Evolutionary conservation across 2,329 filamentous ascomycete species (phyloP).

Genomic region (Alternaria sp.): DNA sequence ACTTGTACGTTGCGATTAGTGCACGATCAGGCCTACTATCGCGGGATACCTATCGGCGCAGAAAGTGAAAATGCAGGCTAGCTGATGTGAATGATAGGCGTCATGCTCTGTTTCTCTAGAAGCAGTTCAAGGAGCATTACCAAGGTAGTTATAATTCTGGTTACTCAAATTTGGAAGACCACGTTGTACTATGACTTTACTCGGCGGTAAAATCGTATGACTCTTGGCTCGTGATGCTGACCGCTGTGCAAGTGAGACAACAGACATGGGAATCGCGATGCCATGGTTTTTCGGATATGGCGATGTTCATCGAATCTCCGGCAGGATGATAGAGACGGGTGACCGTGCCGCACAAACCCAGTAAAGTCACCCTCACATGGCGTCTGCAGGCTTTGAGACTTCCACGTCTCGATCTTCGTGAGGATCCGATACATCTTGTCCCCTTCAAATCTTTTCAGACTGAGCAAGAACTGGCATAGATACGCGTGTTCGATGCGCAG

Average conservation of each 20-base stretch:
- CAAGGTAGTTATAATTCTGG: neutral
- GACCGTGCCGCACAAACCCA: neutral
- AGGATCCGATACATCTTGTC: neutral
- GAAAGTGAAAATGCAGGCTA: neutral
- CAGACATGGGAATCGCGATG: neutral
- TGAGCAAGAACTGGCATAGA: neutral
- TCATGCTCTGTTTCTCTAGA: neutral
- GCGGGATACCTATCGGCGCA: neutral
- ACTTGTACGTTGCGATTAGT: neutral
- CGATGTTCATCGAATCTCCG: neutral
- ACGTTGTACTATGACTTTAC: neutral
- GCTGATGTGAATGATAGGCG: neutral
- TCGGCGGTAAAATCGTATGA: neutral
- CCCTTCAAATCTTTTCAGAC: neutral
- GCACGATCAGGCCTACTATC: neutral
- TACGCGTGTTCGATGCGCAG: neutral
- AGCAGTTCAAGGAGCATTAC: neutral
- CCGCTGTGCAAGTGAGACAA: neutral
- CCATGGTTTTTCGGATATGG: neutral
- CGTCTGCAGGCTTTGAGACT: neutral
- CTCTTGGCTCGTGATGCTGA: neutral
- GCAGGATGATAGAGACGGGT: neutral
- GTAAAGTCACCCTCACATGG: neutral
- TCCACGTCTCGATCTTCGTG: neutral
- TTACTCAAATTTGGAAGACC: neutral